Percentiles rank a stretch among this genome's conserved stretches.
Conservation (phyloP, 1,284 basidiomycete genomes). For the Gastroboletus turbinatus region DNA sequence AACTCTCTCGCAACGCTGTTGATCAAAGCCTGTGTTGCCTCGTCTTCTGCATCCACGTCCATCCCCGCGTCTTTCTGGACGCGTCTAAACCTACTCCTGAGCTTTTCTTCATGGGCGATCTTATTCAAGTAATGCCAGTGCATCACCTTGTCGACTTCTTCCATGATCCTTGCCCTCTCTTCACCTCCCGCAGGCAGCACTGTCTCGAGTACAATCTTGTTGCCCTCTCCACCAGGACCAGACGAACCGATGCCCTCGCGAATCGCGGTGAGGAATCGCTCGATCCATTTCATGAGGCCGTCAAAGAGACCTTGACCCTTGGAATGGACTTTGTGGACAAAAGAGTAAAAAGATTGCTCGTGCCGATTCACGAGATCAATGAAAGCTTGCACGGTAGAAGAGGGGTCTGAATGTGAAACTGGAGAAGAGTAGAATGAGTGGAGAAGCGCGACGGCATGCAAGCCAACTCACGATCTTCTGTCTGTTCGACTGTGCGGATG, state of each 20-base stretch:
- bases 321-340: slow-evolving; percentile 98
- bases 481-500: slow-evolving; percentile 90
- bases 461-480: slow-evolving; percentile 77
- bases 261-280: slow-evolving; percentile 89
- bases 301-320: slow-evolving; percentile 96
- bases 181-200: slow-evolving; percentile 79
- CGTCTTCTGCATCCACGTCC: slow-evolving; percentile 67
- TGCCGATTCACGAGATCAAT: slow-evolving; percentile 93
- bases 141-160: slow-evolving; percentile 84
- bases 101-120: slow-evolving; percentile 85
- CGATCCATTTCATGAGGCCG: slow-evolving; percentile 94
- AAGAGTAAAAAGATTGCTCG: slow-evolving; percentile 93
- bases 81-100: slow-evolving; percentile 76
- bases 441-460: not conserved
- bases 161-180: slow-evolving; percentile 74
- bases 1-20: slow-evolving; percentile 78
- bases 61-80: slow-evolving; percentile 41
- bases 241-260: slow-evolving; percentile 82
- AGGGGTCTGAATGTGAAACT: slow-evolving; percentile 86
- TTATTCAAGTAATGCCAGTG: slow-evolving; percentile 92
- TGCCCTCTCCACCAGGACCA: not conserved
- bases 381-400: slow-evolving; percentile 88
- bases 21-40: slow-evolving; percentile 77
- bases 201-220: slow-evolving; percentile 74
- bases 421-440: slow-evolving; percentile 10